phyloP scores from a whole-genome alignment of 2,329 filamentous ascomycete genomes.

The Pseudogymnoascus sp. region DNA sequence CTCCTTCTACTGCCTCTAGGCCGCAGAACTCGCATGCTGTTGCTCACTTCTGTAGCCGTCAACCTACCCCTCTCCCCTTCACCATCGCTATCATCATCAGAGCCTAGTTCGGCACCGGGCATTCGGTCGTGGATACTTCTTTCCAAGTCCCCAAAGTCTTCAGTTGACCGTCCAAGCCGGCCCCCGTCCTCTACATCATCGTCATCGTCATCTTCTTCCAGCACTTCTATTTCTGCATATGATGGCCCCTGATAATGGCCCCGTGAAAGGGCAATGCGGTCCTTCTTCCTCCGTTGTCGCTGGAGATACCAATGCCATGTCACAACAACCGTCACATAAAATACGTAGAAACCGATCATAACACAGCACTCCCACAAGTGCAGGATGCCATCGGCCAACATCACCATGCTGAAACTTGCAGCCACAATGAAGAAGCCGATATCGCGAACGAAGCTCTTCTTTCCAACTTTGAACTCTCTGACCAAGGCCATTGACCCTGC shows the following conservation, averaged over 20 bases:
- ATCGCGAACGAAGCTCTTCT: slow-evolving; percentile 84
- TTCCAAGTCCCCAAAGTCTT: slow-evolving; percentile 27
- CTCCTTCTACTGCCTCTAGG: slow-evolving; percentile 58
- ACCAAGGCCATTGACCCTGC: slow-evolving; percentile 96
- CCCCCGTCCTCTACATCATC: slow-evolving; percentile 47
- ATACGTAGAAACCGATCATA: slow-evolving; percentile 87
- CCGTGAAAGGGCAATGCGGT: slow-evolving; percentile 64
- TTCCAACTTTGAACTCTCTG: slow-evolving; percentile 86
- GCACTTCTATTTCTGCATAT: slow-evolving; percentile 45
- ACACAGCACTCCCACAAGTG: slow-evolving; percentile 80
- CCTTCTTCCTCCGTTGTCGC: slow-evolving; percentile 50
- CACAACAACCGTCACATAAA: slow-evolving; percentile 86
- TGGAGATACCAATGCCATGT: slow-evolving; percentile 84
- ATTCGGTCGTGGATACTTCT: slow-evolving; percentile 33
- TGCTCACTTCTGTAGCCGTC: slow-evolving; percentile 75
- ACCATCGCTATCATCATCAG: slow-evolving; percentile 37
- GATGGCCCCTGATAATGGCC: slow-evolving; percentile 62
- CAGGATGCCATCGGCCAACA: slow-evolving; percentile 77
- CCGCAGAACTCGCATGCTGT: slow-evolving; percentile 83
- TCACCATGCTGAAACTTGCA: slow-evolving; percentile 77
- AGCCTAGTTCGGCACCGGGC: slow-evolving; percentile 30
- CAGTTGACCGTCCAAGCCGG: slow-evolving; percentile 13
- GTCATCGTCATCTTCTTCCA: slow-evolving; percentile 59
- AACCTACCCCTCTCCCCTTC: slow-evolving; percentile 54
- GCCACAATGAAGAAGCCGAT: slow-evolving; percentile 87